A percentile compares a stretch with the other conserved stretches of the same genome.
phyloP scores from a whole-genome alignment of 208 protist species.

The Angomonas ambiguus region DNA sequence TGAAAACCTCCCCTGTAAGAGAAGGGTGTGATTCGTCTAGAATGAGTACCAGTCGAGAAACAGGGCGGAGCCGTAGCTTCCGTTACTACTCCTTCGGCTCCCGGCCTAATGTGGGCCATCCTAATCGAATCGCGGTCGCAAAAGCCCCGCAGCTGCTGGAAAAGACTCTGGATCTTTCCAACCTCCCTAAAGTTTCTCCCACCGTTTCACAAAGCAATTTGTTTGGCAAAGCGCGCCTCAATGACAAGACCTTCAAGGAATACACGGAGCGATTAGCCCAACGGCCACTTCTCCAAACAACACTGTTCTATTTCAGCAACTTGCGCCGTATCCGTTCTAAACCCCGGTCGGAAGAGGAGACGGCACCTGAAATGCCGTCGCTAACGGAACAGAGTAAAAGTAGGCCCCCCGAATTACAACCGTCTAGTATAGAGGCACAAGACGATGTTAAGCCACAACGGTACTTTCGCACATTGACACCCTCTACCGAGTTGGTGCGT shows the following conservation, averaged over 20 bases:
- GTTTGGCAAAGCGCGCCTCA: slow-evolving; percentile 10
- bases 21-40: background rate
- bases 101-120: background rate
- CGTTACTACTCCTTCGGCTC: background rate
- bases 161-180: background rate
- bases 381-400: too few species aligned
- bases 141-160: background rate
- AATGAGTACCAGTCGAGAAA: background rate
- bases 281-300: slow-evolving; percentile 56
- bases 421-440: too few species aligned
- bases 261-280: slow-evolving; percentile 23
- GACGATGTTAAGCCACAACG: slow-evolving; percentile 6
- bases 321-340: slow-evolving; percentile 12
- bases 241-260: slow-evolving; percentile 24
- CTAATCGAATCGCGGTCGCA: background rate
- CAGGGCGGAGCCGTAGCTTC: too few species aligned
- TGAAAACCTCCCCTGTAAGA: background rate
- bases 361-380: too few species aligned
- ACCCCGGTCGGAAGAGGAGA: background rate
- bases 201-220: background rate
- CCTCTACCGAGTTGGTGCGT: slow-evolving; percentile 32
- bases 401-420: too few species aligned
- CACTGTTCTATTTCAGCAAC: slow-evolving; percentile 46
- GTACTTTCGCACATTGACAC: slow-evolving; percentile 40
- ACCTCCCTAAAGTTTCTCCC: background rate